Percentiles rank a stretch among this genome's conserved stretches.
phyloP scores from a whole-genome alignment of 768 basidiomycete species.

The Cystobasidiopsis lactophilus region DNA sequence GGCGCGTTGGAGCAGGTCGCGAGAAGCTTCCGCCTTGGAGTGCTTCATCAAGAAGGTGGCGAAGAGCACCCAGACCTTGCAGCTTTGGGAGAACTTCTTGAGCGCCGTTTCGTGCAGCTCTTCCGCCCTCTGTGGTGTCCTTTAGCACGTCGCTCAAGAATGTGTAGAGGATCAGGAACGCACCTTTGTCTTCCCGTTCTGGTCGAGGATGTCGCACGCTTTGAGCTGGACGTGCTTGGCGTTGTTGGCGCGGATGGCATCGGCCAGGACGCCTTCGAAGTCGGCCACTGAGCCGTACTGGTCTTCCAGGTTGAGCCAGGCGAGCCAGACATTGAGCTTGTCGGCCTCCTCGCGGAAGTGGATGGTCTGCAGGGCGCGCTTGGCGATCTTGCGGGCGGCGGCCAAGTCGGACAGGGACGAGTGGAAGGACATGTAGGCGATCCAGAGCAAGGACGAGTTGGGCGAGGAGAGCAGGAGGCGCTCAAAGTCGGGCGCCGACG shows the following conservation, averaged over 20 bases:
- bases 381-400: slow-evolving; percentile 71
- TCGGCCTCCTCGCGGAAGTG: slow-evolving; percentile 90
- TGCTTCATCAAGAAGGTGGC: slow-evolving; percentile 58
- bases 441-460: slow-evolving; percentile 93
- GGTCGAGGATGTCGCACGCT: slow-evolving; percentile 60
- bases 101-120: slow-evolving; percentile 66
- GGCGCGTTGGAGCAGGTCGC: slow-evolving; percentile 64
- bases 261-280: slow-evolving; percentile 61
- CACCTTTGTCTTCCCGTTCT: slow-evolving; percentile 62
- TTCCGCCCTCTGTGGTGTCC: slow-evolving; percentile 52
- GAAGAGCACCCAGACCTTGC: slow-evolving; percentile 80
- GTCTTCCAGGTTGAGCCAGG: slow-evolving; percentile 81
- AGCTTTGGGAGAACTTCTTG: slow-evolving; percentile 86
- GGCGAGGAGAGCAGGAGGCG: slow-evolving; percentile 76
- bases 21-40: slow-evolving; percentile 52
- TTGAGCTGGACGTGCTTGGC: slow-evolving; percentile 74
- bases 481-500: slow-evolving; percentile 88
- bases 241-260: slow-evolving; percentile 74
- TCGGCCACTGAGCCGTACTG: slow-evolving; percentile 66
- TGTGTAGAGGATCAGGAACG: slow-evolving; percentile 9
- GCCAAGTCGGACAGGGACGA: slow-evolving; percentile 88
- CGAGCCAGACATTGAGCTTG: slow-evolving; percentile 92
- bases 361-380: slow-evolving; percentile 64
- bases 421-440: slow-evolving; percentile 99
- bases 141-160: background rate